phyloP scores from a whole-genome alignment of 129 eudicot species.

The sunflower (Helianthus annuus) region DNA sequence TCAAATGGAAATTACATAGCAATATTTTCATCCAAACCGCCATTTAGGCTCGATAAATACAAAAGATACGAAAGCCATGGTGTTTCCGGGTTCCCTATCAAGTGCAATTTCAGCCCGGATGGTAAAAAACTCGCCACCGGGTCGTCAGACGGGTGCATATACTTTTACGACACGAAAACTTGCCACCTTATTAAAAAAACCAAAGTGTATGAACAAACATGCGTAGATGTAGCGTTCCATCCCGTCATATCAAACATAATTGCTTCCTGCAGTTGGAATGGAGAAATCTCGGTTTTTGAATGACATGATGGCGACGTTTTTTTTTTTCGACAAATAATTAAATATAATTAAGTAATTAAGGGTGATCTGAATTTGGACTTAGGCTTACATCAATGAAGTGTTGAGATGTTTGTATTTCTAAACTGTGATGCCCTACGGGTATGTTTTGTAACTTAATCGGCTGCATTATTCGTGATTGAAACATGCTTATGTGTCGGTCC shows the following conservation, averaged over 20 bases:
- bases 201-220: constrained; percentile 67
- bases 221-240: constrained; percentile 87
- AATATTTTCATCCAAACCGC: constrained; percentile 68
- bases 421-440: constrained; percentile 19
- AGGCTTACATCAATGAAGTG: constrained; percentile 12
- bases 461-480: constrained; percentile 31
- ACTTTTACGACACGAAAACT: constrained; percentile 61
- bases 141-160: constrained; percentile 78
- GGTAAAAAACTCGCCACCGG: constrained; percentile 73
- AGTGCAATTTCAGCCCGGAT: constrained; percentile 70
- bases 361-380: constrained; percentile 14
- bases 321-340: constrained; percentile 5
- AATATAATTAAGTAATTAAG: not conserved
- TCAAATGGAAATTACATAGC: constrained; percentile 90
- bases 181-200: constrained; percentile 55
- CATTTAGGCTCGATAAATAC: constrained; percentile 83
- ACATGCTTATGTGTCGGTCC: constrained; percentile 28
- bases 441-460: not conserved
- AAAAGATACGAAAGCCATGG: constrained; percentile 79
- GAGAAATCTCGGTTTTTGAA: constrained; percentile 57
- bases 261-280: constrained; percentile 88
- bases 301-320: constrained; percentile 19
- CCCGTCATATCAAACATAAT: constrained; percentile 63
- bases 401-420: constrained; percentile 22
- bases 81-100: constrained; percentile 79